Conservation (phyloP, 805 yeast genomes). For the Dipodascus geniculatus region DNA sequence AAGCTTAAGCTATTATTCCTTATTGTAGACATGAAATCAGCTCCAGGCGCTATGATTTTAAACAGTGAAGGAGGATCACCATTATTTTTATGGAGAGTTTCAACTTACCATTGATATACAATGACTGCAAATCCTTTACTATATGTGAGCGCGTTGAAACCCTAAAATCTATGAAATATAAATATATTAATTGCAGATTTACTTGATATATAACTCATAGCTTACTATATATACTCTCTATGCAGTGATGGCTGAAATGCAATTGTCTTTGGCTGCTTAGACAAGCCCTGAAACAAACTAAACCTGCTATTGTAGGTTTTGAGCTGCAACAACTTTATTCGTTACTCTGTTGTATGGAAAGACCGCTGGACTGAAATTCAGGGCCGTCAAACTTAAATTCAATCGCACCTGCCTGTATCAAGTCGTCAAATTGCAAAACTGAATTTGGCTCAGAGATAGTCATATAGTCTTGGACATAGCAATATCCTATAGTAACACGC, state of each 20-base stretch:
- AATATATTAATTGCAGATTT: no score
- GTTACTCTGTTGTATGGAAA: background rate
- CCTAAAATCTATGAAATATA: background rate
- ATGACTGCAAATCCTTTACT: background rate
- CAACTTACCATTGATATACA: background rate
- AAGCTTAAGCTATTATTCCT: no score
- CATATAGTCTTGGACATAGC: background rate
- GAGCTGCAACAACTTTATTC: no score
- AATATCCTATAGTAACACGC: background rate
- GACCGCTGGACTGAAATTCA: background rate
- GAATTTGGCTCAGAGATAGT: background rate
- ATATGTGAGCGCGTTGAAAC: background rate
- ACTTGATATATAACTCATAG: no score
- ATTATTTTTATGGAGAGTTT: background rate
- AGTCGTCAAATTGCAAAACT: background rate
- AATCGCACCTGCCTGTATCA: background rate
- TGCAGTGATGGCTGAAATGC: no score
- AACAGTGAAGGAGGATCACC: no score
- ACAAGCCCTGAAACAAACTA: no score
- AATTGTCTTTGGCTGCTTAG: no score
- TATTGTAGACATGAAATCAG: no score
- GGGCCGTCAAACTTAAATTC: no score
- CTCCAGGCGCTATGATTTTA: background rate
- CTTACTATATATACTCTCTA: no score
- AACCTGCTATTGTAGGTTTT: no score